phyloP scores from a whole-genome alignment of 768 basidiomycete species.

The Agaricus blazei region DNA sequence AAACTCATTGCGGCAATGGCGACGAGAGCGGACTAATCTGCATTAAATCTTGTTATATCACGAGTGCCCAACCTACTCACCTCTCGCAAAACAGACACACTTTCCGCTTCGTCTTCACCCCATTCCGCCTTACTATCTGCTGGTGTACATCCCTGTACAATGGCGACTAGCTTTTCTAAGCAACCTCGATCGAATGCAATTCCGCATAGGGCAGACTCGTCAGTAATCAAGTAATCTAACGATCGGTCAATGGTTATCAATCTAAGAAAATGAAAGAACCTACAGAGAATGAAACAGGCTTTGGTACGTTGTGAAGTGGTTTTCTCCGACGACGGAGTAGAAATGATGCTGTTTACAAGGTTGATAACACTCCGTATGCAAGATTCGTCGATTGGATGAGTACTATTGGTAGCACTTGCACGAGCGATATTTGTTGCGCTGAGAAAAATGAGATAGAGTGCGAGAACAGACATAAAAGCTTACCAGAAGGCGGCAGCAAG shows the following conservation, averaged over 20 bases:
- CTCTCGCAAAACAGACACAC: slow-evolving; percentile 55
- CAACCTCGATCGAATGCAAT: slow-evolving; percentile 68
- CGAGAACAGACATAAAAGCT: slow-evolving; percentile 5
- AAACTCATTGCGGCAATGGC: slow-evolving; percentile 69
- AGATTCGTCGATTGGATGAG: slow-evolving; percentile 32
- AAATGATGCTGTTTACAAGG: slow-evolving; percentile 58
- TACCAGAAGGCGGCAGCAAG: slow-evolving; percentile 71
- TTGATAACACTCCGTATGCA: slow-evolving; percentile 61
- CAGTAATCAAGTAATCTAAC: slow-evolving; percentile 62
- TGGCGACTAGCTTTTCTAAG: slow-evolving; percentile 45
- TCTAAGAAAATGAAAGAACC: slow-evolving; percentile 19
- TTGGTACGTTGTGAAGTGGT: slow-evolving; percentile 42
- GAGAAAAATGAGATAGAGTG: slow-evolving; percentile 1
- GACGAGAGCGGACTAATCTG: slow-evolving; percentile 60
- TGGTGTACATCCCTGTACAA: slow-evolving; percentile 54
- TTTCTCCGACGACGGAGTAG: slow-evolving; percentile 32
- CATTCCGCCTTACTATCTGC: slow-evolving; percentile 36
- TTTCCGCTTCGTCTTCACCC: slow-evolving; percentile 71
- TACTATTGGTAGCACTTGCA: slow-evolving; percentile 25
- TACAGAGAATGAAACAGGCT: slow-evolving; percentile 76
- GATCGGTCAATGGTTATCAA: not conserved
- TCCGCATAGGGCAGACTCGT: slow-evolving; percentile 63
- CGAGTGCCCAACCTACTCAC: slow-evolving; percentile 26
- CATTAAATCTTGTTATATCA: not conserved
- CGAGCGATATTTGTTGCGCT: slow-evolving; percentile 64